A percentile compares a stretch with the other conserved stretches of the same genome.
Evolutionary conservation across 2,329 filamentous ascomycete species (phyloP).

Genomic region (Pseudofabraea citricarpa): DNA sequence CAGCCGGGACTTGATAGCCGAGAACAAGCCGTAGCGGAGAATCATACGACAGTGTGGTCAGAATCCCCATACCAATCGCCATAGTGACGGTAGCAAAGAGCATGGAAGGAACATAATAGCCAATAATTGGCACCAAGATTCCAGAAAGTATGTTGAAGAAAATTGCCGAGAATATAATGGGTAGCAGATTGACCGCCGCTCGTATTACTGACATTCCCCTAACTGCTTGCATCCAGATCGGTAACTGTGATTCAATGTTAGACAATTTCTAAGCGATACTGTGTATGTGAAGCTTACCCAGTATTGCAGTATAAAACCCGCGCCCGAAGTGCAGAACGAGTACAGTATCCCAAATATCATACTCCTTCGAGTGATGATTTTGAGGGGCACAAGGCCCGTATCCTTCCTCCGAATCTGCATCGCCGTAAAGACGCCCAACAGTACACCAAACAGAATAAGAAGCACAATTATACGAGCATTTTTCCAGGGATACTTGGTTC

Average conservation of each 20-base stretch:
- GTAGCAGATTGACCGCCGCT: not conserved
- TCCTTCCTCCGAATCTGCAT: too few relatives aligned
- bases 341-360: constrained; percentile 24
- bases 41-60: constrained; percentile 33
- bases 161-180: constrained; percentile 11
- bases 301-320: constrained; percentile 26
- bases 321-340: constrained; percentile 20
- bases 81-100: constrained; percentile 35
- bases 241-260: too few relatives aligned
- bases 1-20: constrained; percentile 40
- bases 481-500: constrained; percentile 35
- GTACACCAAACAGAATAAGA: constrained; percentile 26
- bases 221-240: constrained; percentile 7
- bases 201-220: not conserved
- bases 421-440: constrained; percentile 27
- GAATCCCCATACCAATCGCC: constrained; percentile 32
- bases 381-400: too few relatives aligned
- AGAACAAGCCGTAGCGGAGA: constrained; percentile 39
- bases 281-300: too few relatives aligned
- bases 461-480: constrained; percentile 32
- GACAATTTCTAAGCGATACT: too few relatives aligned
- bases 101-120: constrained; percentile 35
- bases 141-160: constrained; percentile 21
- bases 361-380: constrained; percentile 28
- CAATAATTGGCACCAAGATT: constrained; percentile 18